A percentile compares a stretch with the other conserved stretches of the same genome.
These are phyloP conservation scores for Porodaedalea pini DNA, from an alignment of 1,284 basidiomycete genomes.

Conservation along the genomic window DNA sequence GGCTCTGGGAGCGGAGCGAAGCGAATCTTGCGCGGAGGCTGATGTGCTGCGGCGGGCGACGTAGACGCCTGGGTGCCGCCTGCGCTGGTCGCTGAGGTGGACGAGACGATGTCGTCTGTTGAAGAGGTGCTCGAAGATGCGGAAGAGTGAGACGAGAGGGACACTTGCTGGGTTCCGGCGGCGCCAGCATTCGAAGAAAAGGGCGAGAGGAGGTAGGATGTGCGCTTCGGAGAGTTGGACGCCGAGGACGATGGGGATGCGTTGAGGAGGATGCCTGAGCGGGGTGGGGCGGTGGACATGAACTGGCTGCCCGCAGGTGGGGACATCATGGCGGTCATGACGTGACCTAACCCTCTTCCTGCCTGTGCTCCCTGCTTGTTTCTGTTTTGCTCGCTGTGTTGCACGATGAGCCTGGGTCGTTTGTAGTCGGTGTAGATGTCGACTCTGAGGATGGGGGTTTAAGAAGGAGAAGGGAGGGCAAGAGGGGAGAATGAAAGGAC, in stretches of 20 bases:
- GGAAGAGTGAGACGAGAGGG: slow-evolving; percentile 16
- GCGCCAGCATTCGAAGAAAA: background rate
- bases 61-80: slow-evolving; percentile 4
- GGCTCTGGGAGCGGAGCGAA: slow-evolving; percentile 79
- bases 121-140: slow-evolving; percentile 17
- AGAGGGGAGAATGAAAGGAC: too few species aligned
- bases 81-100: slow-evolving; percentile 14
- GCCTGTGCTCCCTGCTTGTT: background rate
- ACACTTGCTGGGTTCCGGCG: background rate
- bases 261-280: slow-evolving; percentile 20
- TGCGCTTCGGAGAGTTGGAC: slow-evolving; percentile 15
- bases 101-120: slow-evolving; percentile 18
- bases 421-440: too few species aligned
- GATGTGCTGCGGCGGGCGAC: background rate
- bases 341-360: background rate
- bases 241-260: slow-evolving; percentile 17
- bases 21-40: slow-evolving; percentile 47
- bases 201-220: slow-evolving; percentile 6
- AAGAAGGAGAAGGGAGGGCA: background rate
- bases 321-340: slow-evolving; percentile 17
- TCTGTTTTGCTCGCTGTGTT: background rate
- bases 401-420: background rate
- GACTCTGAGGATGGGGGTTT: background rate
- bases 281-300: slow-evolving; percentile 11
- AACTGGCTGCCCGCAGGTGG: slow-evolving; percentile 9